A percentile compares a stretch with the other conserved stretches of the same genome.
These are phyloP conservation scores for Pyrenochaeta sp. DNA, from an alignment of 2,329 filamentous ascomycete species.

Conservation along the genomic window DNA sequence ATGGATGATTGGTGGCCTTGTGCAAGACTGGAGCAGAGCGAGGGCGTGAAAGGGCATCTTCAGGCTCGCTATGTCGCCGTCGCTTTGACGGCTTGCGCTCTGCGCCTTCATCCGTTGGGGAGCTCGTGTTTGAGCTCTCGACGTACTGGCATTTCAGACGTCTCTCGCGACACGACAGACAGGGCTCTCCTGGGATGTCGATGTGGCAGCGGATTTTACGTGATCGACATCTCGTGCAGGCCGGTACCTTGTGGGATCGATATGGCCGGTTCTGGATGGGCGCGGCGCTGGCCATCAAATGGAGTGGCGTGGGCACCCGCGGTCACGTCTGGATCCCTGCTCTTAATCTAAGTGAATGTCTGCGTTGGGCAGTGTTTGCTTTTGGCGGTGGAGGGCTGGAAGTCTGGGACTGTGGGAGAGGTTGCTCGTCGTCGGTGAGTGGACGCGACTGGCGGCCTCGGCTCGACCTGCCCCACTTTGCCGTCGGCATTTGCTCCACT, in stretches of 20 bases:
- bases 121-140: slow-evolving; percentile 31
- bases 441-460: too few species aligned
- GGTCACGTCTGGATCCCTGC: background rate
- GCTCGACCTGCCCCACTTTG: too few species aligned
- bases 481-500: too few species aligned
- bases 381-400: too few species aligned
- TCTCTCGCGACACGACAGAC: slow-evolving; percentile 49
- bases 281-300: slow-evolving; percentile 41
- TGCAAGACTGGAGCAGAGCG: slow-evolving; percentile 37
- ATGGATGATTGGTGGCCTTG: slow-evolving; percentile 39
- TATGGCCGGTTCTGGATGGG: slow-evolving; percentile 50
- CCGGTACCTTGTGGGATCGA: slow-evolving; percentile 53
- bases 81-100: slow-evolving; percentile 34
- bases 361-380: too few species aligned
- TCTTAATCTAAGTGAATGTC: background rate
- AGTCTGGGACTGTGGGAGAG: too few species aligned
- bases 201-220: slow-evolving; percentile 53
- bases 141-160: slow-evolving; percentile 48
- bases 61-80: slow-evolving; percentile 35
- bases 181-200: slow-evolving; percentile 48
- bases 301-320: background rate
- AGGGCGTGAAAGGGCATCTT: slow-evolving; percentile 27
- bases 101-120: slow-evolving; percentile 30
- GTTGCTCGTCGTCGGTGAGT: too few species aligned
- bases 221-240: slow-evolving; percentile 50